Base-by-base conservation (phyloP, 1,139 yeast genomes). In the Kluyveromyces marxianus region DNA sequence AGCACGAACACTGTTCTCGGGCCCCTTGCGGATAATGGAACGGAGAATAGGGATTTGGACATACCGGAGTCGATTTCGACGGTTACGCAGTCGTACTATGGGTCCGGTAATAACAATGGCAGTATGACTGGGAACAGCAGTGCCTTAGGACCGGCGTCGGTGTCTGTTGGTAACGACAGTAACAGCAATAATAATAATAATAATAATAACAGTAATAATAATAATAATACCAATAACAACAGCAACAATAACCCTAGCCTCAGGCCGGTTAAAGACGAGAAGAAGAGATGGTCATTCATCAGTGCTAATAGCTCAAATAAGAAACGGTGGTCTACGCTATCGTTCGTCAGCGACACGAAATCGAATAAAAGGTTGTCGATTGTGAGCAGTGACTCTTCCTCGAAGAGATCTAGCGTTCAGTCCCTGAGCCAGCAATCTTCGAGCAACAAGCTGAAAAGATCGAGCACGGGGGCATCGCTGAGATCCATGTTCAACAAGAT, bases 241-340 rank as follows among this genome's bases (percentile, higher is more conserved):
- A 25, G 36, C 25, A 10, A 32, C 21, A 30, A 28, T 33, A 21
- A 5, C 14, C 5, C 14, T 32, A 10, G 14, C 34, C 8, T 6
- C 14, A 32, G 34, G 14, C 21, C 25, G 26, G 31, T 32, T 4
- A 27, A 39, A 4, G 53, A 50, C 21, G 57, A 55, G 33, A 56
- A 57, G 49, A 59, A 60, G 44, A 48, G 63, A 36, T 60, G 65
- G 64, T 60, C 65, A 5, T 53, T 60, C 25, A 55, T 59, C 26
- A 59, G 62, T 2, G 27, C 34, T 24, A 57, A 47, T 39, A 57
- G 57, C 43, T 53, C 61, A 10, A 52, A 59, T 49, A 59, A 57
- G 54, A 61, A 61, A 43, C 53, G 66, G 44, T 59, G 63, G 64
- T 61, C 65, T 1, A 52, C 58, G 25, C 42, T 60, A 21, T 60